Conservation (phyloP, 73 alveolate genomes). For the Paramecium caudatum region DNA sequence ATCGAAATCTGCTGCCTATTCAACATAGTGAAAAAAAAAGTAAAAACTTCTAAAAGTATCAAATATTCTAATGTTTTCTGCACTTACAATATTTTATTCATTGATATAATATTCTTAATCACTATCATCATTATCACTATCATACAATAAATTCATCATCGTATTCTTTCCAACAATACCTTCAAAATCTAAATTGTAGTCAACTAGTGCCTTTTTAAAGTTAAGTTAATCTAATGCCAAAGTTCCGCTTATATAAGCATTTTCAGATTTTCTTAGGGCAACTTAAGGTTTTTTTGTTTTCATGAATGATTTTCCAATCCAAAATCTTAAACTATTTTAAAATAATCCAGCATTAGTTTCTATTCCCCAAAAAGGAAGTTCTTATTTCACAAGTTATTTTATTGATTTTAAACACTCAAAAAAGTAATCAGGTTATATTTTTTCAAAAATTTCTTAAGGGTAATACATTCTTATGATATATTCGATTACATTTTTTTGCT, state of each 20-base stretch:
- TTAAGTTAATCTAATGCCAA: not conserved
- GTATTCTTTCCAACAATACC: not conserved
- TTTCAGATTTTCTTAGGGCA: not conserved
- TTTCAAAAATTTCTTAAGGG: not conserved
- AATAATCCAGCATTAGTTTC: conserved; percentile 16
- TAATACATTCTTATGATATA: no score
- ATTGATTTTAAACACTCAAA: not conserved
- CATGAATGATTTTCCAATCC: conserved; percentile 66
- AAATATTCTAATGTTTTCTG: not conserved
- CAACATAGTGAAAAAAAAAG: not conserved
- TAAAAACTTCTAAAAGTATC: not conserved
- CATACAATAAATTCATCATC: not conserved
- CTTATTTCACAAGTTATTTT: not conserved
- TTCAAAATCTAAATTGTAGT: not conserved
- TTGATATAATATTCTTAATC: not conserved
- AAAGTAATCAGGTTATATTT: not conserved
- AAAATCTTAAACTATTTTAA: conserved; percentile 52
- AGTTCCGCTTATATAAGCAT: conserved; percentile 16
- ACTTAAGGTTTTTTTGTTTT: not conserved
- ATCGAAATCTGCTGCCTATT: not conserved
- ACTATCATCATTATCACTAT: not conserved
- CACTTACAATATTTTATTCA: not conserved
- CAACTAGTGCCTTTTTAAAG: not conserved
- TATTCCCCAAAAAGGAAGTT: conserved; percentile 61
- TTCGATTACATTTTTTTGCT: no score